These are phyloP conservation scores for Agroathelia rolfsii DNA, from an alignment of 1,284 basidiomycete genomes.

Conservation along the genomic window DNA sequence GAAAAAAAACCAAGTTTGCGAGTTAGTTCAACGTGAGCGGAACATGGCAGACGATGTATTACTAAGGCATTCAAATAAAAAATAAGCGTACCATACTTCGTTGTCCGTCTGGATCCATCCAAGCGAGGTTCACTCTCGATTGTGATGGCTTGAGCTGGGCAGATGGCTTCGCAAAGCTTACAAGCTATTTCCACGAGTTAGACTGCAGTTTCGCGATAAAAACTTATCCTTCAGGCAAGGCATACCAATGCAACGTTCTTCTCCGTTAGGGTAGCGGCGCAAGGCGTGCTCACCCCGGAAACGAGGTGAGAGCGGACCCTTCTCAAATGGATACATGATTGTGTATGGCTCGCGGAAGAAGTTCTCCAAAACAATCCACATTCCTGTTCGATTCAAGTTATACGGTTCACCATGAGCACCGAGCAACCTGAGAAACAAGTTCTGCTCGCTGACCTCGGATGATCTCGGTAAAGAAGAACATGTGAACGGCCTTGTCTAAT, in stretches of 20 bases:
- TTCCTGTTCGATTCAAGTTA: too few species aligned
- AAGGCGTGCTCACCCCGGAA: constrained; percentile 99
- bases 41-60: constrained; percentile 1
- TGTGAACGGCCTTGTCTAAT: constrained; percentile 89
- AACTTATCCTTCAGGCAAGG: constrained; percentile 10
- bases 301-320: constrained; percentile 93
- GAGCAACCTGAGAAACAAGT: constrained; percentile 4
- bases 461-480: constrained; percentile 99
- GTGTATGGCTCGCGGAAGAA: constrained; percentile 98
- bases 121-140: constrained; percentile 96
- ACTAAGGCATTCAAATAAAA: constrained; percentile 14
- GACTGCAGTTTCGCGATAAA: constrained; percentile 5
- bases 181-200: constrained; percentile 55
- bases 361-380: constrained; percentile 99
- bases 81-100: constrained; percentile 73
- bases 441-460: constrained; percentile 80
- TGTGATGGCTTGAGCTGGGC: constrained; percentile 98
- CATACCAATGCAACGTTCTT: constrained; percentile 96
- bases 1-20: neutral
- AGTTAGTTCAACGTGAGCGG: neutral
- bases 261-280: constrained; percentile 93
- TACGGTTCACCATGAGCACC: too few species aligned
- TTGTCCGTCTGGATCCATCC: constrained; percentile 95
- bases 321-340: constrained; percentile 97
- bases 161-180: constrained; percentile 99